These are phyloP conservation scores for Aspergillus leporis DNA, from an alignment of 495 filamentous ascomycete genomes.

Conservation along the genomic window DNA sequence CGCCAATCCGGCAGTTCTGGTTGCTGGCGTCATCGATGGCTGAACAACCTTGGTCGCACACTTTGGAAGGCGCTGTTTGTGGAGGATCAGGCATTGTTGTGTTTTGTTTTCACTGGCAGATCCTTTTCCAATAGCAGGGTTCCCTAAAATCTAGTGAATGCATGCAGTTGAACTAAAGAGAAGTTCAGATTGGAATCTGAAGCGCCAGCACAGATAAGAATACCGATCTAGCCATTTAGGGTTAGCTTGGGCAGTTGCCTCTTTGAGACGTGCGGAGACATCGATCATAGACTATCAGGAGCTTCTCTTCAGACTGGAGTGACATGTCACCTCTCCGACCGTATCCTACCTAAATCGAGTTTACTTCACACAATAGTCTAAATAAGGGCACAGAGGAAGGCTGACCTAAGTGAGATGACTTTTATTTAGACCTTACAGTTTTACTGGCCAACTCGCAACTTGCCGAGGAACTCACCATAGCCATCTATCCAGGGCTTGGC, in stretches of 20 bases:
- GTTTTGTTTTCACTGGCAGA: neutral
- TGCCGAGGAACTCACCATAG: neutral
- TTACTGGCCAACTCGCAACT: neutral
- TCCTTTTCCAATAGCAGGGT: neutral
- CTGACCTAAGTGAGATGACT: neutral
- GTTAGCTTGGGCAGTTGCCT: neutral
- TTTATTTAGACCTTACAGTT: neutral
- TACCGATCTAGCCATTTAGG: neutral
- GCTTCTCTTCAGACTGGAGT: neutral
- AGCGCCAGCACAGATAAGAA: neutral
- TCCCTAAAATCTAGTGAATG: neutral
- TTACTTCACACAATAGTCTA: neutral
- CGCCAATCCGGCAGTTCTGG: constrained; percentile 8
- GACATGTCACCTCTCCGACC: neutral
- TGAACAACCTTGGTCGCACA: constrained; percentile 8
- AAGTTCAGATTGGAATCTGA: neutral
- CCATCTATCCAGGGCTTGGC: neutral
- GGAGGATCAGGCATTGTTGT: neutral
- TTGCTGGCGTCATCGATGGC: constrained; percentile 27
- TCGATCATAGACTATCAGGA: neutral
- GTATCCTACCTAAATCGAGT: neutral
- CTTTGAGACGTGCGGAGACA: constrained; percentile 17
- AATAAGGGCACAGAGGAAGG: neutral
- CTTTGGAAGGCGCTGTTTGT: neutral
- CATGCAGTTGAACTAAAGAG: neutral